Conservation (phyloP, 805 yeast species). For the Starmerella sirachaensis region DNA sequence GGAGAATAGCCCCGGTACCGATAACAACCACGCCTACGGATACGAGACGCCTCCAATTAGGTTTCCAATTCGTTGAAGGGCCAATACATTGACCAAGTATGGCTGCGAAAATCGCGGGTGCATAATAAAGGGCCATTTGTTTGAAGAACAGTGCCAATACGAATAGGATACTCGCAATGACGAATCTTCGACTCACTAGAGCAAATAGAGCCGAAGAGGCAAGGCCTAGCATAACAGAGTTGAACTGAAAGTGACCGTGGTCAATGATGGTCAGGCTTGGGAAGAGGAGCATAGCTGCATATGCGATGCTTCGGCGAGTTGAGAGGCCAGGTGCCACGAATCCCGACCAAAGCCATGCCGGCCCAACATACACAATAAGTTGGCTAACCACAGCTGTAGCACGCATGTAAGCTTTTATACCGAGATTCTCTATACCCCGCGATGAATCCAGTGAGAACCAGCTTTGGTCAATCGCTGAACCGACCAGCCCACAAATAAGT, state of each 20-base stretch:
- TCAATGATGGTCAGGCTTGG: slow-evolving; percentile 77
- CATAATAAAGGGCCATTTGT: slow-evolving; percentile 90
- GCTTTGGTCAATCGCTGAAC: slow-evolving; percentile 43
- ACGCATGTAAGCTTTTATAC: slow-evolving; percentile 76
- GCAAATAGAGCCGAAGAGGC: slow-evolving; percentile 56
- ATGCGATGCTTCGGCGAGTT: no score
- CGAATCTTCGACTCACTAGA: slow-evolving; percentile 45
- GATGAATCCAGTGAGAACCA: slow-evolving; percentile 73
- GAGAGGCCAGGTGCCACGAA: no score
- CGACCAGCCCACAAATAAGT: slow-evolving; percentile 60
- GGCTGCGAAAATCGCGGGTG: slow-evolving; percentile 78
- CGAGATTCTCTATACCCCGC: slow-evolving; percentile 59
- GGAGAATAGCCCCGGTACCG: slow-evolving; percentile 37
- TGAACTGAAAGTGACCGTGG: slow-evolving; percentile 96
- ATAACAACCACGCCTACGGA: slow-evolving; percentile 55
- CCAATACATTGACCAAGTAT: slow-evolving; percentile 52
- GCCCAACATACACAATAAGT: slow-evolving; percentile 62
- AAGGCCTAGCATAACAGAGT: slow-evolving; percentile 86
- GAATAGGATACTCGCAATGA: slow-evolving; percentile 64
- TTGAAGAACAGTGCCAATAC: slow-evolving; percentile 71
- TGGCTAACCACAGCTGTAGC: slow-evolving; percentile 68
- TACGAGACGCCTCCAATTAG: slow-evolving; percentile 33
- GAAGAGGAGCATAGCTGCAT: slow-evolving; percentile 70
- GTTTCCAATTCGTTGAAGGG: slow-evolving; percentile 9
- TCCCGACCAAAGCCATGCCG: slow-evolving; percentile 45